Base-by-base conservation (phyloP, 2,329 filamentous ascomycete genomes). In the Chalaropsis ovoidea region DNA sequence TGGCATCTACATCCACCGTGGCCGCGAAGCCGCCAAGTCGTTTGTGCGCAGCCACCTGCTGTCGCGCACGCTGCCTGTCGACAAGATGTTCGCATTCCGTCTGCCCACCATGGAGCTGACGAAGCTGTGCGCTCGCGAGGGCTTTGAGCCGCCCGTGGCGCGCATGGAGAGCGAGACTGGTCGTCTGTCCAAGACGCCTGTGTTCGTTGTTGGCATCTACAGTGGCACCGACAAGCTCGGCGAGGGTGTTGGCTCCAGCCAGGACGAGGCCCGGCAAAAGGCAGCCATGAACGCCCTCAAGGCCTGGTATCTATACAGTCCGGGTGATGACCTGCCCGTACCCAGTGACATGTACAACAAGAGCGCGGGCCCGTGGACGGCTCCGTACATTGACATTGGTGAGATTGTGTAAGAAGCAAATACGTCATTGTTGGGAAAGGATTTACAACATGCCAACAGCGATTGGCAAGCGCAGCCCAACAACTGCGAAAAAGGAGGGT, bases 241-340 rank as follows among this genome's bases (percentile, higher is more conserved):
- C 65, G 93, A 99, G 78, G 94, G 86, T n/a, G 82, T 86, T 22
- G 94, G 89, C 27, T 79, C 87, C 61, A 92, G 83, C 75, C 78
- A 97, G 66, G 81, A 90, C 70, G 83, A 90, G 71, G 93, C 89
- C 41, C 84, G 90, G 69, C 81, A 83, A 69, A 83, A 89, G 74
- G 94, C 94, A 22, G 85, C 89, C 45, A 92, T 95, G 72, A 86
- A 88, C 69, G 86, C 91, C 19, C 80, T 99, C 72, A 95, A 96
- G 80, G 82, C 87, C 5, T 99, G 94, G 94, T 99, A 99, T 76
- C 80, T 99, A 64, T 99, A 99, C 79, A 92, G 86, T 74, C 93
- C 94, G 35, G 79, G 81, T 65, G 77, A 80, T 70, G 77, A 83
- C 69, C 82, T 85, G 62, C 80, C 81, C 67, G 79, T 90, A 68